A percentile compares a stretch with the other conserved stretches of the same genome.
Evolutionary conservation across 495 filamentous ascomycete genomes (phyloP).

Genomic region (Penicillium coprophilum): DNA sequence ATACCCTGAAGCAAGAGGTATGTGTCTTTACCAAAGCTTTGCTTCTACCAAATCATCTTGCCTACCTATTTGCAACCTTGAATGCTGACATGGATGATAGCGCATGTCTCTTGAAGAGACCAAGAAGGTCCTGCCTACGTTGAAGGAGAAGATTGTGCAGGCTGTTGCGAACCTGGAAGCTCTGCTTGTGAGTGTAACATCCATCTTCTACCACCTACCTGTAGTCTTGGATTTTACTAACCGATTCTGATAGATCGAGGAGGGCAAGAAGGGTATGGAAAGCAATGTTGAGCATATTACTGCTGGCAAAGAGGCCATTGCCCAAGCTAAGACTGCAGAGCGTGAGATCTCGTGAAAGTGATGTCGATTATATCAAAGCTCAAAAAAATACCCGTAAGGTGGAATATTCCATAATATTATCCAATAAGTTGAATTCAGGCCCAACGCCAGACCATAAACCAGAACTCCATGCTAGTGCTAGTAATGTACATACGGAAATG

Average conservation of each 20-base stretch:
- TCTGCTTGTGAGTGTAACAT: conserved; percentile 51
- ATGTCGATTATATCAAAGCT: conserved; percentile 9
- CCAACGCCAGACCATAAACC: conserved; percentile 27
- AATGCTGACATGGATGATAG: conserved; percentile 45
- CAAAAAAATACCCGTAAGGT: conserved; percentile 19
- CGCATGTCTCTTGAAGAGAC: conserved; percentile 77
- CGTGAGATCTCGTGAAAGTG: conserved; percentile 39
- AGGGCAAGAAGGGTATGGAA: conserved; percentile 44
- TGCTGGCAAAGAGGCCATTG: conserved; percentile 58
- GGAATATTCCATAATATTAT: conserved; percentile 8
- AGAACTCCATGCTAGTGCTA: conserved; percentile 38
- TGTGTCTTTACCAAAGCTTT: conserved; percentile 1
- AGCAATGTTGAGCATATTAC: conserved; percentile 58
- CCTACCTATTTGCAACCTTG: not conserved
- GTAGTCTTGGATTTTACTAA: conserved; percentile 3
- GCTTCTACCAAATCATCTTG: not conserved
- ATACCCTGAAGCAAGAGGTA: conserved; percentile 81
- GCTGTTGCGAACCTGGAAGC: conserved; percentile 69
- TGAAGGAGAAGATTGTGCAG: conserved; percentile 63
- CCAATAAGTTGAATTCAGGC: conserved; percentile 25
- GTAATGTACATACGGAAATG: conserved; percentile 27
- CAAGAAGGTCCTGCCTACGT: conserved; percentile 67
- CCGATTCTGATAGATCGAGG: conserved; percentile 35
- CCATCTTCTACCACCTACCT: conserved; percentile 16
- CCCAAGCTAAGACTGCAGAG: conserved; percentile 54